Conservation (phyloP, 179 eudicot species). For the Beta lomatogona region DNA sequence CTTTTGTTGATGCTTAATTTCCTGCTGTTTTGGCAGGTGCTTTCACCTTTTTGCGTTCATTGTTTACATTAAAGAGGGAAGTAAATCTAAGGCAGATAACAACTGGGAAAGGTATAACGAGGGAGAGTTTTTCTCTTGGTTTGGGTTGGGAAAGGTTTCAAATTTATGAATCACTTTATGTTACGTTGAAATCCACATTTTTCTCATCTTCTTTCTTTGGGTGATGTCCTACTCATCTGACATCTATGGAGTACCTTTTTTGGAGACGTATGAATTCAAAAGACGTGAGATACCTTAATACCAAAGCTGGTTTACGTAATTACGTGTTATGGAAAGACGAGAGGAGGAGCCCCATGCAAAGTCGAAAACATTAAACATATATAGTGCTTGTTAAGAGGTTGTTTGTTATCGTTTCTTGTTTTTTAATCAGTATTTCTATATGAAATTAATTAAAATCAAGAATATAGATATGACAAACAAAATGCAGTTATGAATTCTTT, state of each 20-base stretch:
- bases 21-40: not conserved
- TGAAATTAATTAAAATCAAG: too few relatives aligned
- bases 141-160: not conserved
- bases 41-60: not conserved
- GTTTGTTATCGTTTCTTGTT: too few relatives aligned
- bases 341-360: slow-evolving; percentile 6
- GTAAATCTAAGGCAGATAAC: not conserved
- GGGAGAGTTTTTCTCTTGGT: slow-evolving; percentile 20
- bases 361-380: too few relatives aligned
- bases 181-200: not conserved
- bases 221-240: not conserved
- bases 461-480: too few relatives aligned
- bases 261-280: not conserved
- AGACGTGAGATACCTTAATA: not conserved
- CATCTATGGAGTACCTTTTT: not conserved
- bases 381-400: too few relatives aligned
- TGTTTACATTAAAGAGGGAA: not conserved
- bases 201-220: not conserved
- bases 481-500: too few relatives aligned
- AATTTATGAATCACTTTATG: not conserved
- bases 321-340: not conserved
- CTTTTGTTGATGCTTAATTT: too few relatives aligned
- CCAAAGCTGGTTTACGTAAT: not conserved
- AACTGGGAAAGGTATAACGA: slow-evolving; percentile 2
- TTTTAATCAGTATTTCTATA: too few relatives aligned